phyloP scores from a whole-genome alignment of 2,329 filamentous ascomycete species.

The Thelonectria olida region DNA sequence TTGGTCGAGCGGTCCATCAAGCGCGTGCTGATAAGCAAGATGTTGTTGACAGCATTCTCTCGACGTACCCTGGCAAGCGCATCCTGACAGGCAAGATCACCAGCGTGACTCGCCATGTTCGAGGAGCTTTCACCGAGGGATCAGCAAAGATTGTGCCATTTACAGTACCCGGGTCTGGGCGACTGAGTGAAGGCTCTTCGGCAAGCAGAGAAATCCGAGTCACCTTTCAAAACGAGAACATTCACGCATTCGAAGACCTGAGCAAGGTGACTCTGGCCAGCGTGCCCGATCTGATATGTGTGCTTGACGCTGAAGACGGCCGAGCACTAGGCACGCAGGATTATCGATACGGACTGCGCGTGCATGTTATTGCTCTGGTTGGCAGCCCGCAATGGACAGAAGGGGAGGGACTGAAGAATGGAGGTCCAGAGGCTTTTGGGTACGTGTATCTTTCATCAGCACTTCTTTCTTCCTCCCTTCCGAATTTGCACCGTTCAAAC shows the following conservation, averaged over 20 bases:
- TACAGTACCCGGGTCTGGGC: background rate
- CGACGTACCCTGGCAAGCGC: background rate
- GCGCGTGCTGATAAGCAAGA: background rate
- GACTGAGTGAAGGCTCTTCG: background rate
- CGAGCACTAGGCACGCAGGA: constrained; percentile 23
- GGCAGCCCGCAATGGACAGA: constrained; percentile 21
- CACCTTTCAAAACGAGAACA: constrained; percentile 15
- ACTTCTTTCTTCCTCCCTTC: too few species aligned
- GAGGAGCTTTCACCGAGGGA: constrained; percentile 6
- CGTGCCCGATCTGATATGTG: constrained; percentile 25
- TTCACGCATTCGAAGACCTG: background rate
- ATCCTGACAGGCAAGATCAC: constrained; percentile 16
- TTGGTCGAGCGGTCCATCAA: background rate
- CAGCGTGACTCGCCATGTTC: background rate
- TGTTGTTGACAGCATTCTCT: constrained; percentile 1
- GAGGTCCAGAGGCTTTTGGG: constrained; percentile 1
- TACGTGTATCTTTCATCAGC: background rate
- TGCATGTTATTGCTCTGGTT: constrained; percentile 14
- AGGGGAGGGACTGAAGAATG: constrained; percentile 11
- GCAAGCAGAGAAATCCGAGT: background rate
- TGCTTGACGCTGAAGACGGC: constrained; percentile 17
- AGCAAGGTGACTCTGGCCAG: background rate
- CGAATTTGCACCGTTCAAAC: background rate
- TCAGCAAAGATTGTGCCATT: constrained; percentile 6
- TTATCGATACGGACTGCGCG: constrained; percentile 22